phyloP scores from a whole-genome alignment of 2,329 filamentous ascomycete species.

The Teratosphaeriaceae sp. region DNA sequence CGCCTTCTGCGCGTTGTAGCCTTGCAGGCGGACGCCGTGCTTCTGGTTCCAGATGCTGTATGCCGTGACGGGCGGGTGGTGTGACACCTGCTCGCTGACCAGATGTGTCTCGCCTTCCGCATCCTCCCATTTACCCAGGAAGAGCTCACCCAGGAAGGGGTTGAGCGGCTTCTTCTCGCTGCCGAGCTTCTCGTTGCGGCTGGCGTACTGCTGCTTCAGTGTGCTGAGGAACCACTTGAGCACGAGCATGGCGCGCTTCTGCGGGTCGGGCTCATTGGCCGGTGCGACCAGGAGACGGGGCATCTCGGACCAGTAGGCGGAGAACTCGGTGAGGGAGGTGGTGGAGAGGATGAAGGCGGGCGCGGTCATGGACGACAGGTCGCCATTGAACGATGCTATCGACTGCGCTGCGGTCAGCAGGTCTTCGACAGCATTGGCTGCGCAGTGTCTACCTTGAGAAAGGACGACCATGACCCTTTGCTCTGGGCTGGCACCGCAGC shows the following conservation, averaged over 20 bases:
- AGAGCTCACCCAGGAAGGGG: slow-evolving; percentile 91
- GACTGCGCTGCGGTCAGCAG: slow-evolving; percentile 29
- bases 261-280: slow-evolving; percentile 68
- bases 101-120: slow-evolving; percentile 74
- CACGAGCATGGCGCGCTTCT: slow-evolving; percentile 79
- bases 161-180: slow-evolving; percentile 98
- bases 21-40: slow-evolving; percentile 67
- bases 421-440: too few species aligned
- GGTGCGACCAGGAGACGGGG: slow-evolving; percentile 70
- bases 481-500: slow-evolving; percentile 40
- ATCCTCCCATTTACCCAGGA: slow-evolving; percentile 85
- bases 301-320: slow-evolving; percentile 52
- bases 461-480: slow-evolving; percentile 44
- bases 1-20: slow-evolving; percentile 94
- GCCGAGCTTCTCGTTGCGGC: slow-evolving; percentile 69
- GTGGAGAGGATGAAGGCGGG: slow-evolving; percentile 51
- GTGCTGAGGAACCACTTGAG: slow-evolving; percentile 95
- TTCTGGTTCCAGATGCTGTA: slow-evolving; percentile 87
- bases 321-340: slow-evolving; percentile 51
- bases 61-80: slow-evolving; percentile 91
- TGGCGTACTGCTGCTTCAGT: slow-evolving; percentile 76
- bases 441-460: slow-evolving; percentile 48
- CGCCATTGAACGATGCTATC: slow-evolving; percentile 50
- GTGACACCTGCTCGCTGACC: slow-evolving; percentile 91
- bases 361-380: slow-evolving; percentile 50